Evolutionary conservation across 139 green algal genomes (phyloP).

Genomic region (Coccomyxa sp.): DNA sequence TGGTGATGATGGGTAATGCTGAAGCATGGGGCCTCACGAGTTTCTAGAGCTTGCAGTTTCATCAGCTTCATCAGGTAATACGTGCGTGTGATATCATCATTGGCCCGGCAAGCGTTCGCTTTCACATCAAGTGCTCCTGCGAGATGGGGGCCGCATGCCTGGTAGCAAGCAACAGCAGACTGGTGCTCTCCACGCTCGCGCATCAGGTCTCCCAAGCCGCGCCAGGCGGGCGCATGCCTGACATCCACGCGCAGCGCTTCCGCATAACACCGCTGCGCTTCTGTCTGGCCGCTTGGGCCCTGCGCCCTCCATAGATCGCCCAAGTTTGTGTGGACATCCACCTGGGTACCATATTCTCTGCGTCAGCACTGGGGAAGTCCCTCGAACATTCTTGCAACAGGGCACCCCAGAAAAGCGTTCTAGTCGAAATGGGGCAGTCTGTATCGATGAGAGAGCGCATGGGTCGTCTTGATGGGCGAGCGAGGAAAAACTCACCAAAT

Average conservation of each 20-base stretch:
- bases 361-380: neutral
- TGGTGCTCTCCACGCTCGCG: slow-evolving; percentile 49
- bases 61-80: neutral
- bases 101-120: neutral
- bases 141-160: slow-evolving; percentile 13
- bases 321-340: slow-evolving; percentile 75
- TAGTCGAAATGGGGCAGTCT: neutral
- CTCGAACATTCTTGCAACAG: neutral
- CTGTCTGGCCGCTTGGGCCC: slow-evolving; percentile 25
- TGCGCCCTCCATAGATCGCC: slow-evolving; percentile 74
- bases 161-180: slow-evolving; percentile 58
- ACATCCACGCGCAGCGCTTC: slow-evolving; percentile 55
- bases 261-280: slow-evolving; percentile 64
- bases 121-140: neutral
- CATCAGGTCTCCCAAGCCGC: slow-evolving; percentile 65
- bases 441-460: neutral
- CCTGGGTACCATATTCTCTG: slow-evolving; percentile 12
- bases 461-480: no score
- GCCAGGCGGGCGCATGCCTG: slow-evolving; percentile 65
- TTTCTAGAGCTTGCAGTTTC: no score
- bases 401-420: no score
- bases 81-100: neutral
- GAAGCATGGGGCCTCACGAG: no score
- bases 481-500: slow-evolving; percentile 17
- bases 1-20: no score